These are phyloP conservation scores for Fusarium sp. DNA, from an alignment of 2,329 filamentous ascomycete species.

Conservation along the genomic window DNA sequence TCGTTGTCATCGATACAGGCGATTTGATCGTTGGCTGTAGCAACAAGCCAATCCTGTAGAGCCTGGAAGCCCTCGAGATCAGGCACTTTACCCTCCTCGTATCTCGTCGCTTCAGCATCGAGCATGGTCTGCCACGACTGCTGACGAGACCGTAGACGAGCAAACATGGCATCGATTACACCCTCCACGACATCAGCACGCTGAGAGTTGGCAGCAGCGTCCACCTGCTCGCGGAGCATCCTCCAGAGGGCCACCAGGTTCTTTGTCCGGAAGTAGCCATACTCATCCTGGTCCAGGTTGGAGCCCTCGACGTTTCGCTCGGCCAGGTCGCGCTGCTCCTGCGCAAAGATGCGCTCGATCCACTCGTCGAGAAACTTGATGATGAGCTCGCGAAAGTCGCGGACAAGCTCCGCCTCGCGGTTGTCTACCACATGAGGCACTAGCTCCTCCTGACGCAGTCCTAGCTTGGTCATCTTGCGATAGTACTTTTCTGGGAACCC, in stretches of 20 bases:
- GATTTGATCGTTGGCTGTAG: constrained; percentile 98
- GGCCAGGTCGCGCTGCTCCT: constrained; percentile 84
- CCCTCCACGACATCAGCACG: constrained; percentile 93
- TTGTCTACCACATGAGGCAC: constrained; percentile 90
- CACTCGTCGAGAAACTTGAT: constrained; percentile 96
- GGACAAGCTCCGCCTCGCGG: constrained; percentile 88
- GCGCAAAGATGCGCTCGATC: constrained; percentile 91
- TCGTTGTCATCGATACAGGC: constrained; percentile 96
- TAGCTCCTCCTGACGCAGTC: constrained; percentile 81
- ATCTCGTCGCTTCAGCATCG: constrained; percentile 84
- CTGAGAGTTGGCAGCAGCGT: constrained; percentile 85
- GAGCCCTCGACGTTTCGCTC: constrained; percentile 79
- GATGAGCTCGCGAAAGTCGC: constrained; percentile 94
- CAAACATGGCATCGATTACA: constrained; percentile 95
- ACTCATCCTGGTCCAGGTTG: constrained; percentile 87
- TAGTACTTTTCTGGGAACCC: constrained; percentile 98
- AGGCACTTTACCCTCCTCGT: constrained; percentile 67
- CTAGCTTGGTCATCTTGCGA: constrained; percentile 92
- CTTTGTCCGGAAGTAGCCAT: constrained; percentile 91
- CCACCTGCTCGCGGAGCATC: constrained; percentile 94
- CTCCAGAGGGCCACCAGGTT: constrained; percentile 96
- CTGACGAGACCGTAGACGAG: constrained; percentile 85
- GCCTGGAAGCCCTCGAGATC: constrained; percentile 79
- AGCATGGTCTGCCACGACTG: constrained; percentile 88
- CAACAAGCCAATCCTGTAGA: constrained; percentile 94